Evolutionary conservation across 2,329 filamentous ascomycete genomes (phyloP).

Genomic region (Phyllosticta citriasiana): DNA sequence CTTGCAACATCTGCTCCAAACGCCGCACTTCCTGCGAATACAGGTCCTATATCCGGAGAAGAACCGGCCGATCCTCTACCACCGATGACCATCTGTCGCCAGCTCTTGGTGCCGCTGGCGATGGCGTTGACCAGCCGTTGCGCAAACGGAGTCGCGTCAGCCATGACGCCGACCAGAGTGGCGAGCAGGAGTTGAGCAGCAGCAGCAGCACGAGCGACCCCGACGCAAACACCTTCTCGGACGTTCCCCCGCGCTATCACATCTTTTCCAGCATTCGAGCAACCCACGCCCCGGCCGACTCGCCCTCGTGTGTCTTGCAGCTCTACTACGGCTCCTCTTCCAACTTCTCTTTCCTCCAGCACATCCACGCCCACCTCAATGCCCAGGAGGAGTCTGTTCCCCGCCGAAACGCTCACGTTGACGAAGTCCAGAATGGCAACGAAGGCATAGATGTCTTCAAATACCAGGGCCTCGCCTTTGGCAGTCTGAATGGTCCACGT

Average conservation of each 20-base stretch:
- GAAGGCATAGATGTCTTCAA: conserved; percentile 7
- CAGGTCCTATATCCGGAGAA: conserved; percentile 8
- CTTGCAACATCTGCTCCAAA: conserved; percentile 8
- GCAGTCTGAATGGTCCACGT: conserved; percentile 1
- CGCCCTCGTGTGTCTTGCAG: conserved; percentile 8
- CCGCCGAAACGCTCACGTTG: neutral
- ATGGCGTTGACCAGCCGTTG: neutral
- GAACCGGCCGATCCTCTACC: conserved; percentile 2
- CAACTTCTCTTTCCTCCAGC: conserved; percentile 10
- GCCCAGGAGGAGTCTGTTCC: conserved; percentile 7
- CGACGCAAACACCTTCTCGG: conserved; percentile 3
- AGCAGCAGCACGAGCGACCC: neutral
- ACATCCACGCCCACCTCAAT: conserved; percentile 8
- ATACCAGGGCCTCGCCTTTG: conserved; percentile 11
- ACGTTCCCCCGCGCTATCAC: conserved; percentile 9
- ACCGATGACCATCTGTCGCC: neutral
- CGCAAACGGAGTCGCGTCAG: neutral
- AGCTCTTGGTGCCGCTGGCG: neutral
- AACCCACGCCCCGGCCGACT: conserved; percentile 4
- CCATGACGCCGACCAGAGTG: neutral
- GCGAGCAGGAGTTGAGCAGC: neutral
- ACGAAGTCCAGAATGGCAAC: conserved; percentile 10
- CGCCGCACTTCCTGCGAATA: conserved; percentile 8
- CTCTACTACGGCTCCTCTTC: conserved; percentile 11
- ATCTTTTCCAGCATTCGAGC: conserved; percentile 10